These are phyloP conservation scores for Golubevia sp. DNA, from an alignment of 1,284 basidiomycete species.

Conservation along the genomic window DNA sequence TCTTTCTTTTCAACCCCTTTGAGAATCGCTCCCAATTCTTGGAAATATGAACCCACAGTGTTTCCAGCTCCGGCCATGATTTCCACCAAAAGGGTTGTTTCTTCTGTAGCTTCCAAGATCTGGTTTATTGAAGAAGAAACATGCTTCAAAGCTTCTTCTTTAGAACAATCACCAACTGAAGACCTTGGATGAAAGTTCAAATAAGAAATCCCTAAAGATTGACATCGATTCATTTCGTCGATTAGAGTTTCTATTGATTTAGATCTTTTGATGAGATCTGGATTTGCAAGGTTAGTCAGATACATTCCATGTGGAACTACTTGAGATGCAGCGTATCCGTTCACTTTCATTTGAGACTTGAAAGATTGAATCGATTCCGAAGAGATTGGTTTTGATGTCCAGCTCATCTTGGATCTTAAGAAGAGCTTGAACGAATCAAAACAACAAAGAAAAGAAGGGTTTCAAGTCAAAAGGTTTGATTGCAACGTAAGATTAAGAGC, in stretches of 20 bases:
- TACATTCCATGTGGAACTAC: constrained; percentile 33
- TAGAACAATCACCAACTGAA: constrained; percentile 15
- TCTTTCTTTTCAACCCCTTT: not conserved
- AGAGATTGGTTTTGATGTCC: constrained; percentile 28
- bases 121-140: constrained; percentile 32
- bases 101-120: constrained; percentile 16
- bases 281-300: constrained; percentile 37
- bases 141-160: constrained; percentile 13
- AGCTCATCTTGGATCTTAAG: constrained; percentile 37
- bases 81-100: constrained; percentile 27
- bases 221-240: constrained; percentile 32
- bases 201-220: constrained; percentile 20
- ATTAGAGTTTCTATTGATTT: constrained; percentile 30
- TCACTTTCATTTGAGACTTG: constrained; percentile 9
- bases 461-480: not conserved
- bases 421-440: constrained; percentile 20
- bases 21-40: constrained; percentile 23
- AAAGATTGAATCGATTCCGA: constrained; percentile 14
- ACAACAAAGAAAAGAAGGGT: not conserved
- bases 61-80: constrained; percentile 42
- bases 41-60: constrained; percentile 22
- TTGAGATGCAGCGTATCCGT: constrained; percentile 11
- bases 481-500: not conserved
- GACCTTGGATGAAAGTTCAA: constrained; percentile 43
- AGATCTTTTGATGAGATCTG: constrained; percentile 23